A percentile compares a stretch with the other conserved stretches of the same genome.
These are phyloP conservation scores for Mucuna pruriens DNA, from an alignment of 306 rosid species.

Conservation along the genomic window DNA sequence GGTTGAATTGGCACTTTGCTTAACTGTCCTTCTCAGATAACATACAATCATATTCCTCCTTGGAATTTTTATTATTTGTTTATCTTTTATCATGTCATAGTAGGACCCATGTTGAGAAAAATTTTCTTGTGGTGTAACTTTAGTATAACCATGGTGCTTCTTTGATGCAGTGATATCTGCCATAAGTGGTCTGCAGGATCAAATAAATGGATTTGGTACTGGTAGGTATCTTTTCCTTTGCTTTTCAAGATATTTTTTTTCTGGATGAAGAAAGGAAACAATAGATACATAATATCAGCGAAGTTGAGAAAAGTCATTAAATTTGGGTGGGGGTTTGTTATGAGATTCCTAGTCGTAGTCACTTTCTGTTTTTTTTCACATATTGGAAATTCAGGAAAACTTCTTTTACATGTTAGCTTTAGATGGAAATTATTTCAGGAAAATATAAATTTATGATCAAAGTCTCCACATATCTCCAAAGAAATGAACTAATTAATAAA, in stretches of 20 bases:
- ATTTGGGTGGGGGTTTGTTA: background rate
- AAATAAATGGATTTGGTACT: slow-evolving; percentile 71
- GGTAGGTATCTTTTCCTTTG: slow-evolving; percentile 61
- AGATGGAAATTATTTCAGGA: slow-evolving; percentile 7
- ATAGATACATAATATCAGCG: slow-evolving; percentile 5
- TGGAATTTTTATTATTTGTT: background rate
- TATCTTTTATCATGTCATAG: background rate
- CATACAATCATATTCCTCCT: background rate
- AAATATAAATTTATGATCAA: background rate
- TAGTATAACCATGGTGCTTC: slow-evolving; percentile 40
- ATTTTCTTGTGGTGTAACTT: background rate
- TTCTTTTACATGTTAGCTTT: background rate
- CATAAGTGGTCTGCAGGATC: slow-evolving; percentile 85
- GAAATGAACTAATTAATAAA: background rate
- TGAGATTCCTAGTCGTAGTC: background rate
- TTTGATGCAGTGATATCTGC: slow-evolving; percentile 86
- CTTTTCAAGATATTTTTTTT: slow-evolving; percentile 11
- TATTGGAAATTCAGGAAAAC: background rate
- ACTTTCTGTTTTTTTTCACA: background rate
- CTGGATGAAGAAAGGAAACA: background rate
- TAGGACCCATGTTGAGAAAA: background rate
- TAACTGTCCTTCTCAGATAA: slow-evolving; percentile 3
- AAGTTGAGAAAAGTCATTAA: background rate
- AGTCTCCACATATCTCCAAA: background rate
- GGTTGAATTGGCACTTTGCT: slow-evolving; percentile 24